Evolutionary conservation across 768 basidiomycete genomes (phyloP).

Genomic region (Coprinopsis cinerea): DNA sequence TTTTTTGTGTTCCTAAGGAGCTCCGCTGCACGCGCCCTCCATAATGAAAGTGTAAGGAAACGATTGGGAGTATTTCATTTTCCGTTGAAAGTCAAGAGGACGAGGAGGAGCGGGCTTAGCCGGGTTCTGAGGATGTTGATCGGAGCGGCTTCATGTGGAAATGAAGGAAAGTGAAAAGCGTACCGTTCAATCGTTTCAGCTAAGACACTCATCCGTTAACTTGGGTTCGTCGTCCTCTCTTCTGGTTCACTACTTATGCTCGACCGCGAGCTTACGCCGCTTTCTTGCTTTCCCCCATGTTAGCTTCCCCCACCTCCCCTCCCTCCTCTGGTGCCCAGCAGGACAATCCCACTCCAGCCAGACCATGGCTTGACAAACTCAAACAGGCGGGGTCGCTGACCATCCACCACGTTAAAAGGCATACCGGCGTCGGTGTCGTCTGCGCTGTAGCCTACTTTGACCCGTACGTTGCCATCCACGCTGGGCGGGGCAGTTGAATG

Average conservation of each 20-base stretch:
- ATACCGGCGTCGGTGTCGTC: constrained; percentile 79
- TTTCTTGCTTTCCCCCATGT: constrained; percentile 18
- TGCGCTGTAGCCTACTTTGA: constrained; percentile 89
- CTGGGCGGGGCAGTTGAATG: constrained; percentile 5
- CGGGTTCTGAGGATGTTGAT: neutral
- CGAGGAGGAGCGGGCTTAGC: neutral
- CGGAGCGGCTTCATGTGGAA: neutral
- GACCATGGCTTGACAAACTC: constrained; percentile 18
- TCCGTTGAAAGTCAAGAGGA: neutral
- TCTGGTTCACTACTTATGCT: constrained; percentile 23
- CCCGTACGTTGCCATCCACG: constrained; percentile 48
- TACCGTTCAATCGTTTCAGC: constrained; percentile 37
- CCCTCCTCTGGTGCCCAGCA: constrained; percentile 7
- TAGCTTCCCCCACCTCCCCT: constrained; percentile 20
- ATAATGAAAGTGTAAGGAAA: neutral
- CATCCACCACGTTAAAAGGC: constrained; percentile 51
- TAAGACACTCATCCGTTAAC: constrained; percentile 28
- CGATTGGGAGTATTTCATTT: no score
- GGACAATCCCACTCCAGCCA: constrained; percentile 4
- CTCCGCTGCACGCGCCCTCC: neutral
- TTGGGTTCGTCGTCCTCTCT: constrained; percentile 32
- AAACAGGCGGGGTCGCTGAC: constrained; percentile 26
- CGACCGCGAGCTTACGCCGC: constrained; percentile 14
- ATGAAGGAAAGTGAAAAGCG: constrained; percentile 16
- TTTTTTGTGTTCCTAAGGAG: neutral